Conservation (phyloP, 805 yeast genomes). For the Metschnikowia rubicola region DNA sequence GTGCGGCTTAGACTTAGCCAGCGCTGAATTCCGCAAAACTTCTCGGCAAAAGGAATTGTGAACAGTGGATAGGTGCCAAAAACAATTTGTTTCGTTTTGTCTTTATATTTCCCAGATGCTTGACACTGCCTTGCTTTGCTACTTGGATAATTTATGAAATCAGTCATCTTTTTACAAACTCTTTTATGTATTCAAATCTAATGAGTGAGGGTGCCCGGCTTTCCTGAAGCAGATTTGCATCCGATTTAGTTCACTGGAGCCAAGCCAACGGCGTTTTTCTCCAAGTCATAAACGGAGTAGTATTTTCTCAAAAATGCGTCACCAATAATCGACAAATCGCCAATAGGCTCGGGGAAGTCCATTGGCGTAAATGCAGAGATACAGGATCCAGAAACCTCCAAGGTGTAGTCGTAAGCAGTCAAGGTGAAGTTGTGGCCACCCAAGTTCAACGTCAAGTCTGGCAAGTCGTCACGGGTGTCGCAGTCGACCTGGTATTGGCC, state of each 20-base stretch:
- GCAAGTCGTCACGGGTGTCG: constrained; percentile 75
- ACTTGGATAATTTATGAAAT: too few species aligned
- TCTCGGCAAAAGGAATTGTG: too few species aligned
- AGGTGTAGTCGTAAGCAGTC: constrained; percentile 84
- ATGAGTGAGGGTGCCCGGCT: too few species aligned
- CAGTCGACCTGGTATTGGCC: constrained; percentile 96
- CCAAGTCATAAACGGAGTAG: constrained; percentile 91
- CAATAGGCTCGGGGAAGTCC: constrained; percentile 97
- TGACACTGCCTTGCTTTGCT: too few species aligned
- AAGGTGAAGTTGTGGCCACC: constrained; percentile 90
- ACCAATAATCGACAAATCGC: constrained; percentile 94
- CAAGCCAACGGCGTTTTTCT: constrained; percentile 89
- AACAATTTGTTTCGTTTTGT: too few species aligned
- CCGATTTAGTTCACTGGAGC: constrained; percentile 55
- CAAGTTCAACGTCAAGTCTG: constrained; percentile 88
- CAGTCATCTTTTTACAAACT: too few species aligned
- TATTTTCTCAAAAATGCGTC: constrained; percentile 95
- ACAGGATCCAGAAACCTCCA: constrained; percentile 93
- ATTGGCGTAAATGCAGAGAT: constrained; percentile 94
- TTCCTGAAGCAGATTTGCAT: too few species aligned
- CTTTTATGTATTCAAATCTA: too few species aligned
- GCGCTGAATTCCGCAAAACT: neutral
- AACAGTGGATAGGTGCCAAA: too few species aligned
- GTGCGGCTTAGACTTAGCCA: neutral
- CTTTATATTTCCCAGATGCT: too few species aligned